A percentile compares a stretch with the other conserved stretches of the same genome.
Evolutionary conservation across 306 rosid genomes (phyloP).

Genomic region (Cucurbita moschata): DNA sequence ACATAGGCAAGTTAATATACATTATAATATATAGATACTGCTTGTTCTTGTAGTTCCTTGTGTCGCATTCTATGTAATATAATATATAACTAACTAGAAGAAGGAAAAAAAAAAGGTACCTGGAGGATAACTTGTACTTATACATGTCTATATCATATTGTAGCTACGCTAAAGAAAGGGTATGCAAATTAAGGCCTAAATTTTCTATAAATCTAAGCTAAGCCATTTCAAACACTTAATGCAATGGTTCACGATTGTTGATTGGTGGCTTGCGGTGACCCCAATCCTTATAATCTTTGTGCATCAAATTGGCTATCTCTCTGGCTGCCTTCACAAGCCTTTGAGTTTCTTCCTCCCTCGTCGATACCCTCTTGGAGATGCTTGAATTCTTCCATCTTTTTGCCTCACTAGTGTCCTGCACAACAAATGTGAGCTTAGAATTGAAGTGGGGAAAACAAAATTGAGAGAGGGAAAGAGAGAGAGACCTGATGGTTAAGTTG

Average conservation of each 20-base stretch:
- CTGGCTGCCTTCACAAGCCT: not conserved
- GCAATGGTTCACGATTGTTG: conserved; percentile 3
- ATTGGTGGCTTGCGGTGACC: conserved; percentile 8
- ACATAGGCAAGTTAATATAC: not conserved
- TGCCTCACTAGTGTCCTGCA: not conserved
- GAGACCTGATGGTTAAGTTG: conserved; percentile 2
- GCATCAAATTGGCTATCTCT: conserved; percentile 13
- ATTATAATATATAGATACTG: not conserved
- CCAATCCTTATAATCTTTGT: conserved; percentile 2
- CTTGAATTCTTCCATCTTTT: not conserved
- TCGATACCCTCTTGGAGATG: not conserved
- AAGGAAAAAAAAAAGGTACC: not conserved
- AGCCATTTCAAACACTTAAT: not conserved
- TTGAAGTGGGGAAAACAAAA: not conserved
- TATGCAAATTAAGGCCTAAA: not conserved
- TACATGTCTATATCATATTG: not conserved
- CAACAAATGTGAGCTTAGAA: not conserved
- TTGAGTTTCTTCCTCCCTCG: not conserved
- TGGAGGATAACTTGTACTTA: not conserved
- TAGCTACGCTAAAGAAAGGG: not conserved
- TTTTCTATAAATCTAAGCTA: conserved; percentile 2
- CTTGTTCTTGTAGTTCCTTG: not conserved
- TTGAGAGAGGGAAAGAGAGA: not conserved
- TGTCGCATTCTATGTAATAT: not conserved
- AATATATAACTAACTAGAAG: not conserved